Evolutionary conservation across 2,329 filamentous ascomycete genomes (phyloP).

Genomic region (Fusarium hainanense): DNA sequence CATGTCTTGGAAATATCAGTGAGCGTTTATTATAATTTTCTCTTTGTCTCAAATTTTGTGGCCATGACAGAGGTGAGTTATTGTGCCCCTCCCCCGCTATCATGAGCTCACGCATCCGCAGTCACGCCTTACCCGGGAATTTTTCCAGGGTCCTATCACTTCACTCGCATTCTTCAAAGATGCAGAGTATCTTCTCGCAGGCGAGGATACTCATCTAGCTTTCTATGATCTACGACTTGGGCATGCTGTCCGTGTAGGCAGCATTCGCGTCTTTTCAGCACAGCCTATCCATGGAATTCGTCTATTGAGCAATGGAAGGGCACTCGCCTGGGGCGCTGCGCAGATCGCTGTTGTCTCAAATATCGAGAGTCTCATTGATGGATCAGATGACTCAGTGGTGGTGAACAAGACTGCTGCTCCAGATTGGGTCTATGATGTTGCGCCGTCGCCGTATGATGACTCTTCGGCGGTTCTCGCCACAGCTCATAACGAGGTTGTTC

Average conservation of each 20-base stretch:
- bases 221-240: constrained; percentile 59
- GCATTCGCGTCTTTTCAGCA: constrained; percentile 68
- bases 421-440: constrained; percentile 83
- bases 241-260: constrained; percentile 51
- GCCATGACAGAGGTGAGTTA: constrained; percentile 35
- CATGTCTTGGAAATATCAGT: not conserved
- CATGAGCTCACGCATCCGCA: constrained; percentile 29
- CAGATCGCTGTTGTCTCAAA: constrained; percentile 57
- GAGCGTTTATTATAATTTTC: not conserved
- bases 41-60: not conserved
- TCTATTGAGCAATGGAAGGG: constrained; percentile 50
- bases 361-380: constrained; percentile 45
- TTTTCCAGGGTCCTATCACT: constrained; percentile 67
- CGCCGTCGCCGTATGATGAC: constrained; percentile 59
- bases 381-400: constrained; percentile 24
- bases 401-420: constrained; percentile 60
- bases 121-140: constrained; percentile 48
- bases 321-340: constrained; percentile 78
- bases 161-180: constrained; percentile 64
- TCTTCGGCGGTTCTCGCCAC: constrained; percentile 73
- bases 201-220: constrained; percentile 68
- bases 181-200: constrained; percentile 62
- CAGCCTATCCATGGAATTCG: constrained; percentile 80
- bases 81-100: constrained; percentile 44
- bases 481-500: constrained; percentile 85